Base-by-base conservation (phyloP, 352 stramenopile genomes). In the Phytophthora multivora region DNA sequence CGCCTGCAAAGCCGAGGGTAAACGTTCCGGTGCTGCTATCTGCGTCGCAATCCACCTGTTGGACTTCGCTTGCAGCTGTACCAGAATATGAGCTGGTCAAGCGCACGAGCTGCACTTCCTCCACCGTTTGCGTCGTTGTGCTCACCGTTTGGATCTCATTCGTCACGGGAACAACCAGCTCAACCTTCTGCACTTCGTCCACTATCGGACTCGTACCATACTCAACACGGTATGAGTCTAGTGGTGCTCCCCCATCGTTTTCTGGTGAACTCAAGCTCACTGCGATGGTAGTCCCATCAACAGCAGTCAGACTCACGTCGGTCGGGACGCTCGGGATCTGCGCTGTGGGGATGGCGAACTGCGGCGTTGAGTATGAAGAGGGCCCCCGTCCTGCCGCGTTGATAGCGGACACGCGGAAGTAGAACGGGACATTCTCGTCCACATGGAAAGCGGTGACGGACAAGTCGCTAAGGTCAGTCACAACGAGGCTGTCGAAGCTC, bases 401-500 rank as follows among this genome's bases (percentile, higher is more conserved):
- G 19, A 95, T 90, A 21, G 96, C 96, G 5, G 85, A 91, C 16
- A 98, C 95, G 13, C 93, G 83, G 51, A 98, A 93, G 67, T 97
- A 99, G 59, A 98, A 99, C 9, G 91, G 80, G 5, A 99, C 90
- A 26, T 97, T 97, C 49, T 98, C 87, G 36, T 98, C 90, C 2
- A 99, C 77, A 10, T 90, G 77, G 25, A 80, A 74, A 5, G 97
- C 88, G 1, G 77, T 88, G 43, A 95, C 69, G 1, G 78, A 73
- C n/a, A 98, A 68, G 43, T 94, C 75, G 39, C 82, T 91, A 19
- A 98, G 57, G 56, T 98, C 91, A 0, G 90, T 96, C 13, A 98
- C 47, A 4, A 97, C 69, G 5, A 80, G 70, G 13, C 88, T 96
- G 31, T 94, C 94, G 50, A 97, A 90, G 19, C 89, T 93, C 9